A percentile compares a stretch with the other conserved stretches of the same genome.
Evolutionary conservation across 306 rosid genomes (phyloP).

Genomic region (Prunus fruticosa): DNA sequence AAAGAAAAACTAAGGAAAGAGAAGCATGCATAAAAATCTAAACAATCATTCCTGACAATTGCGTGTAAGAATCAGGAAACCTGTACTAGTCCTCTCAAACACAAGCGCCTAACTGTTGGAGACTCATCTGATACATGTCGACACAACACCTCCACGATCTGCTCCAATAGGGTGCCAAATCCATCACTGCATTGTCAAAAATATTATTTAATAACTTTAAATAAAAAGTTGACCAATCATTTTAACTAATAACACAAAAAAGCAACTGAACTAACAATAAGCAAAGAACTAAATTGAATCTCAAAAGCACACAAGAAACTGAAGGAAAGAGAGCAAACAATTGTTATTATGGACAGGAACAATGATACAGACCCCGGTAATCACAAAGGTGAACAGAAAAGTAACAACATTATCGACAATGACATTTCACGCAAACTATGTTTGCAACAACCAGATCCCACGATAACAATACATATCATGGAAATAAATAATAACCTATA

Average conservation of each 20-base stretch:
- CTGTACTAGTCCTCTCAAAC: conserved; percentile 95
- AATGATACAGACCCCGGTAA: background rate
- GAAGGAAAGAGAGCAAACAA: background rate
- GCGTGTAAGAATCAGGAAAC: conserved; percentile 24
- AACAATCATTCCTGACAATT: conserved; percentile 2
- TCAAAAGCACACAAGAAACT: background rate
- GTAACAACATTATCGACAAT: background rate
- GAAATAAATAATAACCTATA: background rate
- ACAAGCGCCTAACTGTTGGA: conserved; percentile 84
- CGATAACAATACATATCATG: background rate
- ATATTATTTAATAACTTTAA: conserved; percentile 21
- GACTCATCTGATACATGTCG: conserved; percentile 87
- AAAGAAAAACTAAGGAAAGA: conserved; percentile 6
- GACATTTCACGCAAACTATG: background rate
- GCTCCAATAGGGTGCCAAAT: conserved; percentile 74
- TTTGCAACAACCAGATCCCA: background rate
- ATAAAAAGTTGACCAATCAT: conserved; percentile 6
- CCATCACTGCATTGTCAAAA: conserved; percentile 56
- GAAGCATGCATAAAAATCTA: conserved; percentile 12
- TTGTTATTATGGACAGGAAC: background rate
- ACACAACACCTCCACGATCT: conserved; percentile 83
- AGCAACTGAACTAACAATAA: background rate
- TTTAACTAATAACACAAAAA: background rate
- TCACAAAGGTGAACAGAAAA: background rate
- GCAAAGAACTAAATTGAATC: background rate